Conservation (phyloP, 1,139 yeast genomes). For the Diutina sp. region DNA sequence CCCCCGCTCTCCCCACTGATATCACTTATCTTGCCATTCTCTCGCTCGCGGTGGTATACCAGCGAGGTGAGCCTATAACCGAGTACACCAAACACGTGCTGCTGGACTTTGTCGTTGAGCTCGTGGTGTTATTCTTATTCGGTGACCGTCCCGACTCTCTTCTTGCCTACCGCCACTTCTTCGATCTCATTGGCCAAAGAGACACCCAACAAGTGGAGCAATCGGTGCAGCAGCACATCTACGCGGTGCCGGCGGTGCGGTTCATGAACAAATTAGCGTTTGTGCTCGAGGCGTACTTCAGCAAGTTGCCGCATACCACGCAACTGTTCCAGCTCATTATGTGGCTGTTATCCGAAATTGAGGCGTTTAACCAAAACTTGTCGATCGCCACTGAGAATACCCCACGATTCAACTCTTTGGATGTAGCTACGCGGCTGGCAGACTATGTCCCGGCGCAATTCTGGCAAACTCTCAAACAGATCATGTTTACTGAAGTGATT, state of each 20-base stretch:
- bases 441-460: conserved; percentile 12
- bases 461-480: conserved; percentile 27
- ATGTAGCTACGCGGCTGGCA: conserved; percentile 5
- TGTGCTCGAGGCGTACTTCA: conserved; percentile 25
- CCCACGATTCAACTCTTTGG: conserved; percentile 10
- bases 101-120: conserved; percentile 11
- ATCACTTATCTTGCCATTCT: conserved; percentile 19
- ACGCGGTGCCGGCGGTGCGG: conserved; percentile 30
- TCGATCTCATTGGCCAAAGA: neutral
- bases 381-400: conserved; percentile 14
- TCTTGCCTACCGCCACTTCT: neutral
- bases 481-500: conserved; percentile 37
- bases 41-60: conserved; percentile 19
- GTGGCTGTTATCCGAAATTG: conserved; percentile 11
- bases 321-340: conserved; percentile 12
- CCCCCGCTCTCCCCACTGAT: conserved; percentile 12
- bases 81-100: conserved; percentile 13
- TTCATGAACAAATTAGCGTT: conserved; percentile 38
- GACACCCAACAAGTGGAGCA: conserved; percentile 7
- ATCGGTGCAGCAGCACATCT: conserved; percentile 8
- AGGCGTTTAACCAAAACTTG: conserved; percentile 16
- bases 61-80: conserved; percentile 12
- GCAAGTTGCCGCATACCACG: conserved; percentile 10
- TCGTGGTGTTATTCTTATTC: conserved; percentile 14
- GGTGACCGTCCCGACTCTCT: conserved; percentile 4